A percentile compares a stretch with the other conserved stretches of the same genome.
Evolutionary conservation across 768 basidiomycete genomes (phyloP).

Genomic region (Pisolithus sp.): DNA sequence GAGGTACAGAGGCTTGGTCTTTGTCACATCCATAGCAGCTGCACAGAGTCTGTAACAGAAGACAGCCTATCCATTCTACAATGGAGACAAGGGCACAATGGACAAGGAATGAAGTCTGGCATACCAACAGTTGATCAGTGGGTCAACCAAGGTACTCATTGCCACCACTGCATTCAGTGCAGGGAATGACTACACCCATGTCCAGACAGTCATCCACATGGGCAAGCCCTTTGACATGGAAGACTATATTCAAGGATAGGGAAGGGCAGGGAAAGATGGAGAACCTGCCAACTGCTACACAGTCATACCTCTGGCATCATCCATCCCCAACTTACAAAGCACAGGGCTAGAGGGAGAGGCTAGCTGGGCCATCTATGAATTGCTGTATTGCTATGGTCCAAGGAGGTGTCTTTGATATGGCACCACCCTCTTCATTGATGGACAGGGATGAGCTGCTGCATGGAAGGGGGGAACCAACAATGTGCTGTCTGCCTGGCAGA

Average conservation of each 20-base stretch:
- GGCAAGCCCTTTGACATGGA: constrained; percentile 15
- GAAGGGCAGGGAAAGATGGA: constrained; percentile 14
- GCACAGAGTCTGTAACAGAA: background rate
- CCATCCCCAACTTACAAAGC: background rate
- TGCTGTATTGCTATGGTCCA: background rate
- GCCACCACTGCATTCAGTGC: constrained; percentile 19
- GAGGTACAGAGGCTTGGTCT: constrained; percentile 5
- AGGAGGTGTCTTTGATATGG: constrained; percentile 1
- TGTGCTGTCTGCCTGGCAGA: background rate
- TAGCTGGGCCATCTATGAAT: background rate
- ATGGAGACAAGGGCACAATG: constrained; percentile 1
- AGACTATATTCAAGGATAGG: constrained; percentile 13
- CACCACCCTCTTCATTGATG: background rate
- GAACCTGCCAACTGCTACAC: background rate
- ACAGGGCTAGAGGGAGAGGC: background rate
- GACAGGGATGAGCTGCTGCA: background rate
- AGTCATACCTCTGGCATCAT: background rate
- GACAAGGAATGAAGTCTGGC: background rate
- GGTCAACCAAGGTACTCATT: constrained; percentile 3
- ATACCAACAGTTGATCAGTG: constrained; percentile 9
- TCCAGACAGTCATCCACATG: constrained; percentile 13
- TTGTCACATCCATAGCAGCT: constrained; percentile 4
- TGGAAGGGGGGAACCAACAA: background rate
- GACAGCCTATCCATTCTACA: constrained; percentile 9
- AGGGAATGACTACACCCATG: constrained; percentile 18